These are phyloP conservation scores for Nepenthes gracilis DNA, from an alignment of 148 eudicot genomes.

Conservation along the genomic window DNA sequence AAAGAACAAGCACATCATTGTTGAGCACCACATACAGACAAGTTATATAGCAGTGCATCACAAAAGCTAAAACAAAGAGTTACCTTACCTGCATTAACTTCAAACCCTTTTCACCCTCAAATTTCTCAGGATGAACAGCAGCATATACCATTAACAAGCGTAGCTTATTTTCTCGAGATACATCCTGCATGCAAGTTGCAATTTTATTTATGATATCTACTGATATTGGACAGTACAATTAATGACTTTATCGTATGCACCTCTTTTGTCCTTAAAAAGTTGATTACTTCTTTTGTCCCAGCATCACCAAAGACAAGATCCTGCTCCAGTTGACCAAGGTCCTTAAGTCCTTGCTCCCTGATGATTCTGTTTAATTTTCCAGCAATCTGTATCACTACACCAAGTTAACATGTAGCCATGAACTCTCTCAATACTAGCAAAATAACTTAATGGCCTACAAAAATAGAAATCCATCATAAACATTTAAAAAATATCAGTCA, in stretches of 20 bases:
- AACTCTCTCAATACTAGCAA: not conserved
- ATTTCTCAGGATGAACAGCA: constrained; percentile 80
- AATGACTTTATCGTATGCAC: constrained; percentile 19
- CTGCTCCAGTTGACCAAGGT: constrained; percentile 91
- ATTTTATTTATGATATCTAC: not conserved
- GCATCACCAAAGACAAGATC: constrained; percentile 98
- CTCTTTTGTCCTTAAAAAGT: constrained; percentile 61
- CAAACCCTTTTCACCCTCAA: constrained; percentile 68
- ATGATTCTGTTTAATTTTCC: constrained; percentile 73
- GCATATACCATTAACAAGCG: constrained; percentile 96
- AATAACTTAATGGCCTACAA: constrained; percentile 1
- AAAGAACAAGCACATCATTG: not conserved
- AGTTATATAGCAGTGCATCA: no score
- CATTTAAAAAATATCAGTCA: no score
- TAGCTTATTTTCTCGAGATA: constrained; percentile 68
- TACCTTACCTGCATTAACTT: constrained; percentile 66
- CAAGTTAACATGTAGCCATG: constrained; percentile 8
- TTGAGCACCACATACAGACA: no score
- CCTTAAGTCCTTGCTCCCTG: constrained; percentile 69
- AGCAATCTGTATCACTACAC: constrained; percentile 59
- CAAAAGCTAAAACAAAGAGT: no score
- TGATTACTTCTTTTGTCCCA: constrained; percentile 82
- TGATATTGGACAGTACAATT: not conserved
- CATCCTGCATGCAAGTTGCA: constrained; percentile 40
- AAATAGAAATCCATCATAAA: not conserved